Conservation (phyloP, 306 rosid species). For the Dalbergia cultrata region DNA sequence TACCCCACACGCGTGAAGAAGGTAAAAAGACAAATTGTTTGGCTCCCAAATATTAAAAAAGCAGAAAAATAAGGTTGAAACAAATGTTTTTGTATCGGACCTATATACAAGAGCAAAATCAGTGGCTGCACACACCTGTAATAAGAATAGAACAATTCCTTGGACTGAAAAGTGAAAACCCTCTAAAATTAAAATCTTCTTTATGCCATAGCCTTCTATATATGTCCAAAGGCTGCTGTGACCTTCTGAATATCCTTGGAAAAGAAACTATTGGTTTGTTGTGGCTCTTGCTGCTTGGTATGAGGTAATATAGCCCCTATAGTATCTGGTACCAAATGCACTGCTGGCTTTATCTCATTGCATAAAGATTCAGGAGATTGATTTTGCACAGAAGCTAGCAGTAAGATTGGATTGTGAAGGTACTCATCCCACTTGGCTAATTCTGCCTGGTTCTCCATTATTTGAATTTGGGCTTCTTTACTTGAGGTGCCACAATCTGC, state of each 20-base stretch:
- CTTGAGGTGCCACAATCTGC: conserved; percentile 41
- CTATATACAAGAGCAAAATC: conserved; percentile 54
- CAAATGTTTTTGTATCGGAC: conserved; percentile 39
- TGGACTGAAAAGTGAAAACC: conserved; percentile 3
- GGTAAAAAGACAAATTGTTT: conserved; percentile 43
- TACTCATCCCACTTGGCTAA: conserved; percentile 65
- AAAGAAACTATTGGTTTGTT: conserved; percentile 41
- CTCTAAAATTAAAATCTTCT: conserved; percentile 2
- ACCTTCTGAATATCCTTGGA: conserved; percentile 58
- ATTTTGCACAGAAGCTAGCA: conserved; percentile 47
- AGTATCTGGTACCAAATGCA: conserved; percentile 50
- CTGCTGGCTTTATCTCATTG: conserved; percentile 49
- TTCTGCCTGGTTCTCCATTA: conserved; percentile 49
- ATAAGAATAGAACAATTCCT: conserved; percentile 29
- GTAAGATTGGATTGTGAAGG: conserved; percentile 55
- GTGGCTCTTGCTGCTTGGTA: conserved; percentile 46
- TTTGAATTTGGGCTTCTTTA: conserved; percentile 47
- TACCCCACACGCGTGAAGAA: conserved; percentile 46
- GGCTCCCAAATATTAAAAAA: conserved; percentile 47
- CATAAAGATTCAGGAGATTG: conserved; percentile 46
- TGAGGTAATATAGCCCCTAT: conserved; percentile 51
- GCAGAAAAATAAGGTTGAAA: conserved; percentile 30
- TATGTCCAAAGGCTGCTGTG: conserved; percentile 61
- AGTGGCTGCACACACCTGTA: conserved; percentile 49
- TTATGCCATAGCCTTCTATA: conserved; percentile 25